Percentiles rank a stretch among this genome's conserved stretches.
Conservation (phyloP, 805 yeast genomes). For the Debaryomyces prosopidis region DNA sequence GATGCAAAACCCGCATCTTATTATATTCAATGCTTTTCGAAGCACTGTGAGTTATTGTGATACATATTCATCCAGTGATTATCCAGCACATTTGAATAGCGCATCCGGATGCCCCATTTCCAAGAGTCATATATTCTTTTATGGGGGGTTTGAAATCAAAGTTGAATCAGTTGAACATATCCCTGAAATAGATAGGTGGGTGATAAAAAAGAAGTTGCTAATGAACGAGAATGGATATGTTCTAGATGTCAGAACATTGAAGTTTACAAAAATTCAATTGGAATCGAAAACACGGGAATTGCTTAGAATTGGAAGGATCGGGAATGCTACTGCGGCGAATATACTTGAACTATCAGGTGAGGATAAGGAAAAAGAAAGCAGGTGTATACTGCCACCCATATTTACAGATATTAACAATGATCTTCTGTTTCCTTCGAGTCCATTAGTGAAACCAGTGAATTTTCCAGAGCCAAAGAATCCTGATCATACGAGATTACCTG, state of each 20-base stretch:
- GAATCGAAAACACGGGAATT: conserved; percentile 14
- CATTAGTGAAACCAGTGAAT: background rate
- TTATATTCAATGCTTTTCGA: conserved; percentile 30
- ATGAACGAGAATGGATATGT: conserved; percentile 58
- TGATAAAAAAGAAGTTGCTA: conserved; percentile 42
- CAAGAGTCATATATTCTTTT: conserved; percentile 56
- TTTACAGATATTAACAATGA: conserved; percentile 7
- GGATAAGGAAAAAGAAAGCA: conserved; percentile 3
- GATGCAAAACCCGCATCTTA: conserved; percentile 37
- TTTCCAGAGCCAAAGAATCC: background rate
- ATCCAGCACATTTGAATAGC: conserved; percentile 55
- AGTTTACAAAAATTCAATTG: conserved; percentile 46
- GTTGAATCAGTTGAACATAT: conserved; percentile 22
- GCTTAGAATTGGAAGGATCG: conserved; percentile 29
- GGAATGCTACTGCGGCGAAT: conserved; percentile 30
- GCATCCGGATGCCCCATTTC: conserved; percentile 52
- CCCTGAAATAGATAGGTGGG: conserved; percentile 31
- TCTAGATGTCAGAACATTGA: conserved; percentile 51
- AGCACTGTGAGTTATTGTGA: conserved; percentile 31
- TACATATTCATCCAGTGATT: conserved; percentile 12
- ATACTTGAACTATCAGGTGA: conserved; percentile 13
- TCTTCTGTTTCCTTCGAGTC: background rate
- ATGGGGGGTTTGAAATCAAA: conserved; percentile 64
- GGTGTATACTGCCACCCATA: conserved; percentile 20
- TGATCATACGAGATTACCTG: background rate